Evolutionary conservation across 495 filamentous ascomycete species (phyloP).

Genomic region (Durotheca rogersii): DNA sequence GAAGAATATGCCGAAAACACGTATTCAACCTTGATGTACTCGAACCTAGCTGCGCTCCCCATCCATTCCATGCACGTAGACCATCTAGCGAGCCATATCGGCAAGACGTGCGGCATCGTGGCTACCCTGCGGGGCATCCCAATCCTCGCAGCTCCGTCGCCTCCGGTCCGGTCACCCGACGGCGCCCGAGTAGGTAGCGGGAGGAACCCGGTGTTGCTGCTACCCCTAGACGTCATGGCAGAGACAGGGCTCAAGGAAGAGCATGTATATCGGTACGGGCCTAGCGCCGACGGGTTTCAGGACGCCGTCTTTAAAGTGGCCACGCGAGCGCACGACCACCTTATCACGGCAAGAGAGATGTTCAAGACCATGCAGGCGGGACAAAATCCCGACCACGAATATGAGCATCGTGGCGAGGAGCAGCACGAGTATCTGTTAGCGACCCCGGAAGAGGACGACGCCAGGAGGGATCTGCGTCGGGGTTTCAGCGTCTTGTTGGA

Average conservation of each 20-base stretch:
- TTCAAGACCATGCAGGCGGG: slow-evolving; percentile 72
- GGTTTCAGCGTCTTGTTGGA: slow-evolving; percentile 80
- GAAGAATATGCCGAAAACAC: slow-evolving; percentile 92
- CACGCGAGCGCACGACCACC: slow-evolving; percentile 88
- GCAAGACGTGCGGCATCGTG: slow-evolving; percentile 86
- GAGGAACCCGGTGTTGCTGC: slow-evolving; percentile 49
- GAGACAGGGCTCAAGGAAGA: slow-evolving; percentile 77
- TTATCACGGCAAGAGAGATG: slow-evolving; percentile 94
- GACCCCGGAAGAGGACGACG: slow-evolving; percentile 31
- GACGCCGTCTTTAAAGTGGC: slow-evolving; percentile 92
- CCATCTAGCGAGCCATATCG: slow-evolving; percentile 90
- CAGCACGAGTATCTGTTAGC: slow-evolving; percentile 63
- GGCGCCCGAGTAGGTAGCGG: slow-evolving; percentile 40
- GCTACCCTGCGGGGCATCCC: slow-evolving; percentile 82
- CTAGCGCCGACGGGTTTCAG: slow-evolving; percentile 70
- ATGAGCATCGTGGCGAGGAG: slow-evolving; percentile 78
- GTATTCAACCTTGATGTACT: slow-evolving; percentile 89
- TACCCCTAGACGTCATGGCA: slow-evolving; percentile 90
- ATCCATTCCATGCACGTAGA: slow-evolving; percentile 81
- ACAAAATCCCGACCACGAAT: slow-evolving; percentile 74
- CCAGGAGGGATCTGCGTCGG: slow-evolving; percentile 54
- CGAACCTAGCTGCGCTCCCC: slow-evolving; percentile 75
- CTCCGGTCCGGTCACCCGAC: slow-evolving; percentile 47
- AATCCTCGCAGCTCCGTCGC: slow-evolving; percentile 73
- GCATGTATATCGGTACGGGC: slow-evolving; percentile 78